phyloP scores from a whole-genome alignment of 805 yeast species.

The Myxozyma lipomycoides region DNA sequence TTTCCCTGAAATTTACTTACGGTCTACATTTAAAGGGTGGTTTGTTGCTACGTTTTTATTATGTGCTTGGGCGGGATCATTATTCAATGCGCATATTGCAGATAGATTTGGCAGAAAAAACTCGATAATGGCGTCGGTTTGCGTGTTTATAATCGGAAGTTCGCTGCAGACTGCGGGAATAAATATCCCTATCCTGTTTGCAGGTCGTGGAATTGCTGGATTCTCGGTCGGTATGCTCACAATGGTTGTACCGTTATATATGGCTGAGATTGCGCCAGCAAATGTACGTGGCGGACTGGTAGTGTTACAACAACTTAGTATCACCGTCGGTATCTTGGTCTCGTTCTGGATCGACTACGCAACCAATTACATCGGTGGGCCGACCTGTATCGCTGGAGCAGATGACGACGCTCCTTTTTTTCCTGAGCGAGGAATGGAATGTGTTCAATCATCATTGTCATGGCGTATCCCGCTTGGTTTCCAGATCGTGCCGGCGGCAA shows the following conservation, averaged over 20 bases:
- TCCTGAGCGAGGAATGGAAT: constrained; percentile 31
- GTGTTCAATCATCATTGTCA: constrained; percentile 43
- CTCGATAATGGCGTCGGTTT: constrained; percentile 22
- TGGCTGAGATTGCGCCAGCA: constrained; percentile 32
- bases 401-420: constrained; percentile 38
- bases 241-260: constrained; percentile 44
- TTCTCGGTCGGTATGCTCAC: constrained; percentile 53
- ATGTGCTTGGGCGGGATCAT: constrained; percentile 28
- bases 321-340: constrained; percentile 36
- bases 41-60: constrained; percentile 24
- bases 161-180: constrained; percentile 34
- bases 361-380: constrained; percentile 41
- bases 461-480: constrained; percentile 65
- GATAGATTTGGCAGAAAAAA: constrained; percentile 23
- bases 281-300: constrained; percentile 32
- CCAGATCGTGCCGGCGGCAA: constrained; percentile 49
- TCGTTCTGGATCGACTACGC: constrained; percentile 40
- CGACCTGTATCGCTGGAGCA: neutral
- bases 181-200: constrained; percentile 37
- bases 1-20: constrained; percentile 26
- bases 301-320: constrained; percentile 30
- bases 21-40: constrained; percentile 25
- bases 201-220: constrained; percentile 52
- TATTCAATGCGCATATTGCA: constrained; percentile 17
- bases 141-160: constrained; percentile 24